phyloP scores from a whole-genome alignment of 2,329 filamentous ascomycete species.

The Diaporthe citri region DNA sequence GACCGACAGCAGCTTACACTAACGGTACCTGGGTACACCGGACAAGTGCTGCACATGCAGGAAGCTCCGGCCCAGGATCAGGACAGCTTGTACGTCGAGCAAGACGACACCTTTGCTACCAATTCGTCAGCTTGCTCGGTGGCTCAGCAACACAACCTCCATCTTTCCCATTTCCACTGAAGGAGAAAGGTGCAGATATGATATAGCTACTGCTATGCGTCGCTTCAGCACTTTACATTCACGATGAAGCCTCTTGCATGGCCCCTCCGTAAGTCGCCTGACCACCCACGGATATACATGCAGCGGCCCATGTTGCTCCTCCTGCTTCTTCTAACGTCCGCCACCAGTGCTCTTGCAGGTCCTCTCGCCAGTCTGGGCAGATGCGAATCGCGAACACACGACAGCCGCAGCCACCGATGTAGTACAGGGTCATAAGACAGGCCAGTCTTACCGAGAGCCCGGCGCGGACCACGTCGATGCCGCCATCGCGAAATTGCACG shows the following conservation, averaged over 20 bases:
- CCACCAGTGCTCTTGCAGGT: slow-evolving; percentile 62
- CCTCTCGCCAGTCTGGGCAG: slow-evolving; percentile 52
- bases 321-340: background rate
- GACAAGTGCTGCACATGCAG: background rate
- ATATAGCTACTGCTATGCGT: slow-evolving; percentile 40
- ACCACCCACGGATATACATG: background rate
- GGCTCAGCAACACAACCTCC: slow-evolving; percentile 2
- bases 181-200: slow-evolving; percentile 31
- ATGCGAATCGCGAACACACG: slow-evolving; percentile 51
- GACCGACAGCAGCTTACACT: background rate
- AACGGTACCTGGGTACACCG: background rate
- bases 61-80: slow-evolving; percentile 37
- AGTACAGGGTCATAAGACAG: slow-evolving; percentile 36
- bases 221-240: slow-evolving; percentile 23
- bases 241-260: slow-evolving; percentile 39
- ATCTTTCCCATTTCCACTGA: background rate
- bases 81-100: slow-evolving; percentile 42
- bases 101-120: slow-evolving; percentile 17
- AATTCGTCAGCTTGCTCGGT: slow-evolving; percentile 12
- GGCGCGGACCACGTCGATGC: slow-evolving; percentile 67
- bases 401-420: slow-evolving; percentile 36
- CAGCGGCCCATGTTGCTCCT: background rate
- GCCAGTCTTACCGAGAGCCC: slow-evolving; percentile 44
- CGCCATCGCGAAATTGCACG: slow-evolving; percentile 63
- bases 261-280: slow-evolving; percentile 54